Base-by-base conservation (phyloP, 1,284 basidiomycete species). In the Ustilago trichophora region DNA sequence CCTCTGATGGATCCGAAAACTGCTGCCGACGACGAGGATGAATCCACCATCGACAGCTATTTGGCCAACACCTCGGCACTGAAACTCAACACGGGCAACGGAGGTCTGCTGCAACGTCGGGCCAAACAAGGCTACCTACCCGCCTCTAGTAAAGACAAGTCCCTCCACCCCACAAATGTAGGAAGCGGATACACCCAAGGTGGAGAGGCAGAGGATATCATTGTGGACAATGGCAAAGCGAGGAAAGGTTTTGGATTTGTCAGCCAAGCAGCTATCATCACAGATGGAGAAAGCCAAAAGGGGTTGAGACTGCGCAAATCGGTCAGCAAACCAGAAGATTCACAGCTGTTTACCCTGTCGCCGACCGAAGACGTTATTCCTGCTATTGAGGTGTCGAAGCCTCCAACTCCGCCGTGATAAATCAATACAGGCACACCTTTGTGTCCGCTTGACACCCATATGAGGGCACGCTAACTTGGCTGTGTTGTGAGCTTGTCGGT, bases 1-100 rank as follows among this genome's bases (percentile, higher is more conserved):
- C 76, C 76, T 1, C 27, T 77, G 22, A 31, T 62, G 34, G 50
- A 58, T 27, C 50, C 50, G 0, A 13, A 22, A 9, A 47, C 48
- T 8, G 21, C 25, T 2, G 27, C 8, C 10, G 49, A 56, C 25
- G 34, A 26, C 0, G 15, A 34, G 5, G 43, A 57, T 3, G 40
- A 50, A 19, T 16, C 7, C 11, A 4, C 26, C 3, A 8, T 49
- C 18, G 51, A 48, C 12, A 24, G 16, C 0, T 15, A 47, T 31
- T 24, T 42, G 15, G 4, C 15, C 19, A 12, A 19, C 44, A 34
- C 42, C 6, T 57, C 62, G 1, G 49, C 62, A 31, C 33, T 64
- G n/a, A 32, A 64, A 11, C 26, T 64, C 32, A 11, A 25, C 15
- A 24, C 52, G 2, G 15, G 19, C 0, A 21, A 18, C 1, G 37